phyloP scores from a whole-genome alignment of 116 monocot genomes.

The Phalaenopsis hybrid region DNA sequence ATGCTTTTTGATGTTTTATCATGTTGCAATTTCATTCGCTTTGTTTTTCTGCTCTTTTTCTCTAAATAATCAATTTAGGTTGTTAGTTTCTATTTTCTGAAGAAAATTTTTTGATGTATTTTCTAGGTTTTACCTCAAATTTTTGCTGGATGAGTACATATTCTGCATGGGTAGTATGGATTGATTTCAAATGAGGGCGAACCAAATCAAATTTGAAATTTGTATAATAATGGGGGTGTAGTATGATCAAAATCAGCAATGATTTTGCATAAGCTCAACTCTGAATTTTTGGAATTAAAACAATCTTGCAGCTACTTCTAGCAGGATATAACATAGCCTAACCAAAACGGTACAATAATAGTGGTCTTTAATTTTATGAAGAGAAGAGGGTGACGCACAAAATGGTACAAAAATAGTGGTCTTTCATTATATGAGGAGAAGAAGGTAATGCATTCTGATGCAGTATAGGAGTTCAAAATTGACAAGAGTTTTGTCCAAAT shows the following conservation, averaged over 20 bases:
- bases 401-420: neutral
- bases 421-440: too few relatives aligned
- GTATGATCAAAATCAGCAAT: neutral
- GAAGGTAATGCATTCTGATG: too few relatives aligned
- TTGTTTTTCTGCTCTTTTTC: neutral
- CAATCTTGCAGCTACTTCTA: neutral
- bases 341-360: neutral
- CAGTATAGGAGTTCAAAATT: too few relatives aligned
- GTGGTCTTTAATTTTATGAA: too few relatives aligned
- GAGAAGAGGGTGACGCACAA: neutral
- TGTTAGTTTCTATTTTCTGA: neutral
- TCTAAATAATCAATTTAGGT: neutral
- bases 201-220: neutral
- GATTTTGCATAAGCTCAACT: neutral
- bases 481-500: too few relatives aligned
- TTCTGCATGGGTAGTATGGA: neutral
- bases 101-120: neutral
- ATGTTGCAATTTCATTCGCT: neutral
- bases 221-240: neutral
- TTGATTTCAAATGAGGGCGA: neutral
- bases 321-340: neutral
- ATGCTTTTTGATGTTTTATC: neutral
- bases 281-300: neutral
- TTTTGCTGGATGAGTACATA: neutral
- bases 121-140: neutral